phyloP scores from a whole-genome alignment of 2,329 filamentous ascomycete genomes.

The Epichloe bromicola region DNA sequence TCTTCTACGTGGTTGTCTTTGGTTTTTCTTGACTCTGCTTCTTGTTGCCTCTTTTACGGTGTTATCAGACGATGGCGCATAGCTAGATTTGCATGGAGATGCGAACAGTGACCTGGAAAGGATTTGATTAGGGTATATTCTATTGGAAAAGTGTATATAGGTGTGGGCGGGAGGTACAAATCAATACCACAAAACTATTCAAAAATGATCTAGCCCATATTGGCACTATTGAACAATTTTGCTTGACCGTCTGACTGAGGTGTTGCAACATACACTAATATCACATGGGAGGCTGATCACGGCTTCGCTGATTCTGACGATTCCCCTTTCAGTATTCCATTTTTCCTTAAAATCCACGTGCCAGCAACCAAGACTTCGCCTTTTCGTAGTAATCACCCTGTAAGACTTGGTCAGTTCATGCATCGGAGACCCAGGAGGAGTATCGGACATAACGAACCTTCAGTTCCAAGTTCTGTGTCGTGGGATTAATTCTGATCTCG shows the following conservation, averaged over 20 bases:
- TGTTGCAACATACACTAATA: conserved; percentile 5
- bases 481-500: conserved; percentile 39
- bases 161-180: conserved; percentile 12
- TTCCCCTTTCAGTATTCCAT: too few species aligned
- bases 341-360: conserved; percentile 20
- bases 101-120: conserved; percentile 7
- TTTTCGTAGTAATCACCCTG: conserved; percentile 23
- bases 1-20: background rate
- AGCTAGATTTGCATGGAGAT: conserved; percentile 12
- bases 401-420: background rate
- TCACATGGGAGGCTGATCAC: background rate
- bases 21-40: background rate
- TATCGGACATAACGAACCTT: conserved; percentile 38
- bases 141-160: conserved; percentile 13
- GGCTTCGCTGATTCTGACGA: background rate
- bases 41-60: conserved; percentile 1
- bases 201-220: conserved; percentile 1
- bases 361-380: conserved; percentile 19
- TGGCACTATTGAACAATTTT: conserved; percentile 9
- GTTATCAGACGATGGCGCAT: conserved; percentile 11
- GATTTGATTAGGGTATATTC: conserved; percentile 1
- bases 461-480: conserved; percentile 63
- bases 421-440: background rate
- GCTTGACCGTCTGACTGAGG: background rate
- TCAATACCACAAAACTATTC: conserved; percentile 10